A percentile compares a stretch with the other conserved stretches of the same genome.
Evolutionary conservation across 345 rosid species (phyloP).

Genomic region (Turritis glabra): DNA sequence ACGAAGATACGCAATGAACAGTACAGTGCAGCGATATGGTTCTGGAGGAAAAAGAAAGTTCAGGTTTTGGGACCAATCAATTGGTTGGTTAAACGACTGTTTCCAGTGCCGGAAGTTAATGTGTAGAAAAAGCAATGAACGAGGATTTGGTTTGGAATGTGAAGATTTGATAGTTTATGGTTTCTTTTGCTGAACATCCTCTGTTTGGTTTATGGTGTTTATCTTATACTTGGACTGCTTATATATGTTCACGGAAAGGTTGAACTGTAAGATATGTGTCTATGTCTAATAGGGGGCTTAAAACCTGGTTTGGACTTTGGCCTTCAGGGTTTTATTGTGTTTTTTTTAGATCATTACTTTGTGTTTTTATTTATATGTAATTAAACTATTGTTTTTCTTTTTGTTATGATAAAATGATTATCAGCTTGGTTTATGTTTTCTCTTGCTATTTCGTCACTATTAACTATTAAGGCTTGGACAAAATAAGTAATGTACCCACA

Average conservation of each 20-base stretch:
- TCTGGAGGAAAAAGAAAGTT: slow-evolving; percentile 85
- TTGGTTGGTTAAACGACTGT: slow-evolving; percentile 67
- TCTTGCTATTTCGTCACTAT: not conserved
- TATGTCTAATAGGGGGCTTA: not conserved
- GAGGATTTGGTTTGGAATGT: too few relatives aligned
- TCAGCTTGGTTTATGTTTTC: not conserved
- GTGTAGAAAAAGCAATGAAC: slow-evolving; percentile 13
- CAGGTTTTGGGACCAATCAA: slow-evolving; percentile 73
- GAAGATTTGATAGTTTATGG: not conserved
- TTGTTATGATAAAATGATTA: slow-evolving; percentile 9
- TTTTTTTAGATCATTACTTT: slow-evolving; percentile 12
- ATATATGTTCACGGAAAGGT: slow-evolving; percentile 11
- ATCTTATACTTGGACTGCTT: slow-evolving; percentile 32
- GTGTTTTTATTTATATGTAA: not conserved
- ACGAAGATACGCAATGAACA: slow-evolving; percentile 84
- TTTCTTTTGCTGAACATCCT: not conserved
- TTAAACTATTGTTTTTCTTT: not conserved
- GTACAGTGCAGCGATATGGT: slow-evolving; percentile 94
- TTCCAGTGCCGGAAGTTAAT: slow-evolving; percentile 61
- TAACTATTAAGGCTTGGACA: not conserved
- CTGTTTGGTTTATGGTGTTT: slow-evolving; percentile 13
- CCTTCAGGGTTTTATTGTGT: slow-evolving; percentile 11
- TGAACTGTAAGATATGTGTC: slow-evolving; percentile 15
- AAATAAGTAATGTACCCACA: not conserved
- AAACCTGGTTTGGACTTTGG: slow-evolving; percentile 12